phyloP scores from a whole-genome alignment of 345 rosid genomes.

The Erucastrum elatum region DNA sequence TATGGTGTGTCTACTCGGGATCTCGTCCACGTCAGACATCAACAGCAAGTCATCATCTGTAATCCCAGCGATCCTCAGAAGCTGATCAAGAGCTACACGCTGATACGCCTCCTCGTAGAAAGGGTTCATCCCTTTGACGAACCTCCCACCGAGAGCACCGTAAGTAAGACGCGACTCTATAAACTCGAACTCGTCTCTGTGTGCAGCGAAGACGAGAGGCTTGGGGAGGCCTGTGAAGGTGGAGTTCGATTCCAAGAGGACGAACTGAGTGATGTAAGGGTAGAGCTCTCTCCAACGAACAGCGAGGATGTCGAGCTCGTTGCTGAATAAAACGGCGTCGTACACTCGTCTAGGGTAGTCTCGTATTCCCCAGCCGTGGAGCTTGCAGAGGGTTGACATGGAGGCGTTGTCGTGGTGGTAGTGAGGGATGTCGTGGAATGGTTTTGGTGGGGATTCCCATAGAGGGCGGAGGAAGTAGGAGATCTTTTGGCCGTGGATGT shows the following conservation, averaged over 20 bases:
- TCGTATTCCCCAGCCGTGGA: constrained; percentile 83
- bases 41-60: constrained; percentile 81
- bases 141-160: constrained; percentile 69
- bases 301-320: constrained; percentile 73
- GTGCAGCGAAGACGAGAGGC: constrained; percentile 59
- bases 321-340: constrained; percentile 83
- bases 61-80: constrained; percentile 71
- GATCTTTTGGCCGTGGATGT: constrained; percentile 82
- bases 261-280: constrained; percentile 76
- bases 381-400: constrained; percentile 77
- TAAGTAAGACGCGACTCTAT: constrained; percentile 77
- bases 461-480: constrained; percentile 78
- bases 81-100: constrained; percentile 75
- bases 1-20: constrained; percentile 84
- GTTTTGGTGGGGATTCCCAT: constrained; percentile 86
- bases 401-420: constrained; percentile 78
- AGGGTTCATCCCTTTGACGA: constrained; percentile 75
- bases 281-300: constrained; percentile 78
- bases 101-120: constrained; percentile 87
- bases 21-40: constrained; percentile 94
- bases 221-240: constrained; percentile 76
- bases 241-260: constrained; percentile 79
- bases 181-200: constrained; percentile 65
- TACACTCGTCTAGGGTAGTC: constrained; percentile 83
- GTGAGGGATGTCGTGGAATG: constrained; percentile 80